phyloP scores from a whole-genome alignment of 768 basidiomycete species.

The Serendipita vermifera region DNA sequence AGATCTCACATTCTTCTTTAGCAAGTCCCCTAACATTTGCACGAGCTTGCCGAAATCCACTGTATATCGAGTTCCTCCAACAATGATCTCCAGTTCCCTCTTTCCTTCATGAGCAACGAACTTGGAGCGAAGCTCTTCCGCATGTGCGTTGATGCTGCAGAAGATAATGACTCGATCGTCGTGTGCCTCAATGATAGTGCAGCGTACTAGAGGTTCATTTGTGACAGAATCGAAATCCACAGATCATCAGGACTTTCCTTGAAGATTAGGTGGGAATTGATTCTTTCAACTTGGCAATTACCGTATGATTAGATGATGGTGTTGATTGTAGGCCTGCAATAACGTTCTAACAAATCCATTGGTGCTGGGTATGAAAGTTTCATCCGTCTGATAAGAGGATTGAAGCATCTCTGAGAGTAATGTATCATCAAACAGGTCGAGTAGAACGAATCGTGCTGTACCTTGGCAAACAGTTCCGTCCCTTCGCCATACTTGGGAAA shows the following conservation, averaged over 20 bases:
- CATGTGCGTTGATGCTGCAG: constrained; percentile 19
- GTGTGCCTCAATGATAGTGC: no score
- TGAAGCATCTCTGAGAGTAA: constrained; percentile 18
- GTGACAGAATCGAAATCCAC: constrained; percentile 32
- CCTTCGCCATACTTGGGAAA: neutral
- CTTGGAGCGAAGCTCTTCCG: constrained; percentile 24
- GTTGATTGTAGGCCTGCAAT: constrained; percentile 25
- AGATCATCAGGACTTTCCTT: constrained; percentile 33
- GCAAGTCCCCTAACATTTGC: constrained; percentile 5
- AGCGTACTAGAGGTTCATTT: constrained; percentile 24
- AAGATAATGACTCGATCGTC: neutral
- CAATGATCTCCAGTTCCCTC: constrained; percentile 22
- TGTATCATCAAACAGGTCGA: neutral
- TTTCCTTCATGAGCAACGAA: constrained; percentile 29
- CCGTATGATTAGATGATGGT: constrained; percentile 30
- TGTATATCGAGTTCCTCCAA: constrained; percentile 15
- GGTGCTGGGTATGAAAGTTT: constrained; percentile 6
- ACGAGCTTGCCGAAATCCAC: constrained; percentile 24
- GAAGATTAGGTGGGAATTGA: neutral
- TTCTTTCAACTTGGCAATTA: no score
- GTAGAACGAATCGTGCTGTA: no score
- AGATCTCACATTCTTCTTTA: constrained; percentile 1
- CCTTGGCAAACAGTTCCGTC: neutral
- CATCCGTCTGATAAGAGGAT: constrained; percentile 18
- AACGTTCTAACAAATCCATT: constrained; percentile 27